Base-by-base conservation (phyloP, 139 green algal genomes). In the Picochlorum sp. region DNA sequence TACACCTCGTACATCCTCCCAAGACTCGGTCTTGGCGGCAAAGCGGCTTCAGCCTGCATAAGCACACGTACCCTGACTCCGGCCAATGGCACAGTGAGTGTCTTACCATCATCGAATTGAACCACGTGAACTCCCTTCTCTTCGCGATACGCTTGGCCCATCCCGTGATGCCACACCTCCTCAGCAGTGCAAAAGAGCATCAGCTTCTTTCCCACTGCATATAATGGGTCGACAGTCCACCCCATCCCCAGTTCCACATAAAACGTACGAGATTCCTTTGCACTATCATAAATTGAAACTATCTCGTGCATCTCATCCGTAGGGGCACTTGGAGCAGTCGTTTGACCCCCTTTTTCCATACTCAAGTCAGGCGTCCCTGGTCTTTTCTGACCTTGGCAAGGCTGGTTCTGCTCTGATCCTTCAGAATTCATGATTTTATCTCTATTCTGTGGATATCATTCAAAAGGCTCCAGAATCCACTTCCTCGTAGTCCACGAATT, bases 91-190 rank as follows among this genome's bases (percentile, higher is more conserved):
- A 38, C 21, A 15, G 21, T 34, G n/a, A 28, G n/a, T 20, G 21
- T 30, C 20, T 59, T 15, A 20, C 58, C 58, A 32, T 65, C 58
- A 28, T 50, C 20, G 1, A 45, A 65, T 16, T 58, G 13, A 50
- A 65, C 44, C 20, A 32, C 76, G 71, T 91, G 82, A 28, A 66
- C 54, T 2, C 70, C 78, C 3, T 66, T 82, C 11, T n/a, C 30
- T 1, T 64, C 1, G 24, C 80, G 38, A 20, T 71, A 84, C 0
- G 14, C 10, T 2, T 34, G 49, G 15, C 84, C 78, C 1, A 16
- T 69, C 18, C 84, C 85, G 2, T 69, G 49, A 54, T 79, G 91
- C 82, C 85, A 92, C 16, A 75, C 80, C 14, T 84, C 75, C 26
- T 91, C 85, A 0, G 67, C 49, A 0, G 61, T 61, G 82, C 85